These are phyloP conservation scores for Coemansia sp. DNA, from an alignment of 192 early-diverging fungal species.

Conservation along the genomic window DNA sequence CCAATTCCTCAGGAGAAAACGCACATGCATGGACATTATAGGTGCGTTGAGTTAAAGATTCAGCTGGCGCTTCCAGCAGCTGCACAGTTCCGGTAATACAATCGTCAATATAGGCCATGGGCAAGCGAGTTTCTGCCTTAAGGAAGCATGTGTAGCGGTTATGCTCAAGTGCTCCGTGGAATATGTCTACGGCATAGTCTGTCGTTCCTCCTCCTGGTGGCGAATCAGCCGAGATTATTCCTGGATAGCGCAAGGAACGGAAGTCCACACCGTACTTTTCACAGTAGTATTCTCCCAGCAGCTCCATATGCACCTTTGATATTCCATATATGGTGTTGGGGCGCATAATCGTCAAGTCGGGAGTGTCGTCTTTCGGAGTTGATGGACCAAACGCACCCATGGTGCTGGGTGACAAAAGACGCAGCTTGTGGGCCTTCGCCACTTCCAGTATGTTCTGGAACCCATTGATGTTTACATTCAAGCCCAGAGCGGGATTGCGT, in stretches of 20 bases:
- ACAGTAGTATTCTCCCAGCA: constrained; percentile 66
- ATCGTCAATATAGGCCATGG: constrained; percentile 68
- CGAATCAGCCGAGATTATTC: constrained; percentile 65
- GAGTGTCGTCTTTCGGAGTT: constrained; percentile 61
- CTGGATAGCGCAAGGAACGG: constrained; percentile 63
- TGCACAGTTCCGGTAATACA: constrained; percentile 66
- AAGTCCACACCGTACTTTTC: constrained; percentile 66
- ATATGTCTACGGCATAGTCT: constrained; percentile 69
- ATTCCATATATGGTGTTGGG: constrained; percentile 71
- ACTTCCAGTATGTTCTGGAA: constrained; percentile 66
- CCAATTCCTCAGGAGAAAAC: constrained; percentile 59
- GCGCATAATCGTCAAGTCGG: constrained; percentile 64
- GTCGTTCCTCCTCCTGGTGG: constrained; percentile 67
- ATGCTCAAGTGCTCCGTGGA: constrained; percentile 61
- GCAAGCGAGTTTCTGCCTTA: constrained; percentile 55
- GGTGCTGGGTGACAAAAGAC: constrained; percentile 61
- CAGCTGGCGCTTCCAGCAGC: constrained; percentile 55
- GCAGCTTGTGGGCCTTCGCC: constrained; percentile 57
- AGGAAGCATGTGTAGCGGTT: constrained; percentile 62
- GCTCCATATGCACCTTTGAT: constrained; percentile 65
- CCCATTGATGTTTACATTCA: constrained; percentile 65
- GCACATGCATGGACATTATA: constrained; percentile 65
- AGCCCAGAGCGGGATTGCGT: constrained; percentile 57
- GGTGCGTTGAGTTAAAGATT: constrained; percentile 55
- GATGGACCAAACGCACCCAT: constrained; percentile 70